Conservation (phyloP, 495 filamentous ascomycete genomes). For the Talaromyces ruber region DNA sequence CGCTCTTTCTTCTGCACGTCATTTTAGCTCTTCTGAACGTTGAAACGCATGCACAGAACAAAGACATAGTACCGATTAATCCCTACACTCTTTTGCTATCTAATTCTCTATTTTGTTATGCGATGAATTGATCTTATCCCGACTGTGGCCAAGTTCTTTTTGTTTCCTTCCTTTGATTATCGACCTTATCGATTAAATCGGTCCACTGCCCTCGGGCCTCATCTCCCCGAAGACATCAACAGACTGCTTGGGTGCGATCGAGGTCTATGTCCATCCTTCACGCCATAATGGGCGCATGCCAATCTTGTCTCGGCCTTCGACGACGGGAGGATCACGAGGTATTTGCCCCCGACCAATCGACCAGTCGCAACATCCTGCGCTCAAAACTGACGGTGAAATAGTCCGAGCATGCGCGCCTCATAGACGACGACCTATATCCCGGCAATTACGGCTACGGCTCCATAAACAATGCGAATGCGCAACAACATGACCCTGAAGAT, state of each 20-base stretch:
- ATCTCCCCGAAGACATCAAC: too few relatives aligned
- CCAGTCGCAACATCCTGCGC: too few relatives aligned
- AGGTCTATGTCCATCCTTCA: background rate
- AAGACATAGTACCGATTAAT: background rate
- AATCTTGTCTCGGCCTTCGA: slow-evolving; percentile 40
- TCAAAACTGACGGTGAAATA: slow-evolving; percentile 9
- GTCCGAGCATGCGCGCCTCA: slow-evolving; percentile 42
- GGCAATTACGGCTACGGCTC: slow-evolving; percentile 39
- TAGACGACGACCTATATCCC: slow-evolving; percentile 45
- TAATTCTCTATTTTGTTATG: background rate
- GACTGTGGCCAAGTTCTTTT: background rate
- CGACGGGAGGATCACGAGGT: slow-evolving; percentile 39
- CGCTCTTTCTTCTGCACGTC: background rate
- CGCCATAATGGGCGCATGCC: slow-evolving; percentile 36
- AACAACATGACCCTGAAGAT: slow-evolving; percentile 41
- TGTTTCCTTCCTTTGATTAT: background rate
- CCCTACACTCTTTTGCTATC: background rate
- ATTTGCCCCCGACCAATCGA: background rate
- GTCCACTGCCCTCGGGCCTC: background rate
- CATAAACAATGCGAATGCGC: slow-evolving; percentile 29
- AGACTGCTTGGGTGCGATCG: background rate
- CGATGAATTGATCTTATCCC: background rate
- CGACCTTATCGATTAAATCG: background rate
- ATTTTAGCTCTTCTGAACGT: background rate
- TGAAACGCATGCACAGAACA: background rate